Percentiles rank a stretch among this genome's conserved stretches.
These are phyloP conservation scores for Chlamydomonas sphaeroides DNA, from an alignment of 139 green algal genomes.

Conservation along the genomic window DNA sequence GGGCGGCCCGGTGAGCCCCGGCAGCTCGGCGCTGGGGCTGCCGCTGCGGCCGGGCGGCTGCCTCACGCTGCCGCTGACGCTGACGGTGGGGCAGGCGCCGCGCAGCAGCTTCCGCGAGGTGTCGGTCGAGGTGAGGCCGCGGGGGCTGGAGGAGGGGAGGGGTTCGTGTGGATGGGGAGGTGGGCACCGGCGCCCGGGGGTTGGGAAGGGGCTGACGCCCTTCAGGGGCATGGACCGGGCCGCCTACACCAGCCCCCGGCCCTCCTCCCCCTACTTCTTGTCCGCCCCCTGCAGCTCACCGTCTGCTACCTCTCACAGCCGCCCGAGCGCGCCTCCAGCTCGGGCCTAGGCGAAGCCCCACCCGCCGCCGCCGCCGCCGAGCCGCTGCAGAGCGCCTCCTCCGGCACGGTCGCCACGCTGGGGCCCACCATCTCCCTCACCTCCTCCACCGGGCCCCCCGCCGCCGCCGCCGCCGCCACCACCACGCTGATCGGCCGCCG, in stretches of 20 bases:
- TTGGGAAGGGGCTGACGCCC: neutral
- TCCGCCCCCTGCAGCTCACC: neutral
- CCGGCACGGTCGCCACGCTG: neutral
- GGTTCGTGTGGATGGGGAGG: neutral
- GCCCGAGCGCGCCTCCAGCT: neutral
- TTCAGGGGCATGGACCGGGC: no score
- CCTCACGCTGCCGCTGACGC: conserved; percentile 12
- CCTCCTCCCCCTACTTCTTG: neutral
- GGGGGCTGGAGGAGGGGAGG: neutral
- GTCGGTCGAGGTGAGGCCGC: conserved; percentile 34
- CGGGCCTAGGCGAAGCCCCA: neutral
- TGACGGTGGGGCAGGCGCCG: conserved; percentile 39
- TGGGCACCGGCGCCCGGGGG: neutral
- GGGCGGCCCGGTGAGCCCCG: no score
- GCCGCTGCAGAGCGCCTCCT: neutral
- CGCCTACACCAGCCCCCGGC: no score
- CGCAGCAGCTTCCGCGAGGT: conserved; percentile 28
- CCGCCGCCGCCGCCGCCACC: neutral
- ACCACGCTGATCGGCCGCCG: neutral
- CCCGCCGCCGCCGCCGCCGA: neutral
- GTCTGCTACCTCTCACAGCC: neutral
- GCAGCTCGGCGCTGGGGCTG: conserved; percentile 5
- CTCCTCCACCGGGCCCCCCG: neutral
- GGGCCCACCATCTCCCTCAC: neutral
- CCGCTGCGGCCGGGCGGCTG: conserved; percentile 32